Evolutionary conservation across 257 asterid genomes (phyloP), one percentile per base, ranked within the genome.

Genomic region (Fraxinus excelsior): DNA sequence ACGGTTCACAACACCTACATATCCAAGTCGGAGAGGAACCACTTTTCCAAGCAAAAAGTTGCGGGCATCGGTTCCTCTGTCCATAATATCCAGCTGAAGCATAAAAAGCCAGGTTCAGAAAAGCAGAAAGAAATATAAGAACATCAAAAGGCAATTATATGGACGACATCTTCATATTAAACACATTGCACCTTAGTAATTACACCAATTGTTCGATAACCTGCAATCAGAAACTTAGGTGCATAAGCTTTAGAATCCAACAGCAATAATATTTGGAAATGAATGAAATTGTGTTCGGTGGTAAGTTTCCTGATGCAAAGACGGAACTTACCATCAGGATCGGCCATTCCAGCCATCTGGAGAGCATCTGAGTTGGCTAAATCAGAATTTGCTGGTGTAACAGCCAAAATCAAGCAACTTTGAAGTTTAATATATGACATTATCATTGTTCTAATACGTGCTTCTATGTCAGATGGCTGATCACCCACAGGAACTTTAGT

Each of bases 51-150:
- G 96, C 87, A 93, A 84, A 80, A 89, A 86, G 80, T 93, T 89
- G 64, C 93, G 89, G n/a, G 90, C 98, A 87, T 90, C 96, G 74
- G 97, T 91, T 44, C 98, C 98, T 75, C 91, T 86, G 83, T 93
- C 93, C 98, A 93, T 93, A 76, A 91, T 91, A 82, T 93, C 96
- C 85, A 93, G 80, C 98, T 93, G 94, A 71, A 77, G 75, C 4
- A 74, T 53, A 37, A 56, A 67, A 72, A 35, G n/a, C 4, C 70
- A 65, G 29, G n/a, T 49, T 19, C 32, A 65, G 51, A 9, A 23
- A 23, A n/a, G 32, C 26, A 53, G 31, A 23, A n/a, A 60, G 14
- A 23, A 8, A 8, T 60, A 21, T 23, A 60, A 60, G 67, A 23
- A 21, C 31, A 23, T 60, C 67, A 60, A 60, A 23, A 60, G 14